phyloP scores from a whole-genome alignment of 139 green algal species.

The Astrephomene gubernaculifera region DNA sequence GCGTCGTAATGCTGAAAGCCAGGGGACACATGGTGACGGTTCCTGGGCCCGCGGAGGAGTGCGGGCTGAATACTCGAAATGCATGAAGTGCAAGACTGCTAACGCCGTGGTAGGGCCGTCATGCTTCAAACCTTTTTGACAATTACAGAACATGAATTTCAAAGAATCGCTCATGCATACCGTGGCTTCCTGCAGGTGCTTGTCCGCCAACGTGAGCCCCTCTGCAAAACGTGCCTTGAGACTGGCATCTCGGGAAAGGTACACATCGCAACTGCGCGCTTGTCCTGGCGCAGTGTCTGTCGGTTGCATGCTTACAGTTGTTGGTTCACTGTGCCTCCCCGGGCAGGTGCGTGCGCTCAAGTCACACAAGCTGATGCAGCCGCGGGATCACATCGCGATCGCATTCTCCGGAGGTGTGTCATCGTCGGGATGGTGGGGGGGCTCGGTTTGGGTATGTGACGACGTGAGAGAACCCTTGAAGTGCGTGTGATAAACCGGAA shows the following conservation, averaged over 20 bases:
- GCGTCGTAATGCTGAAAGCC: neutral
- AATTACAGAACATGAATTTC: too few species aligned
- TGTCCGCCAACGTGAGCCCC: constrained; percentile 63
- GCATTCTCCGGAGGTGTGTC: constrained; percentile 71
- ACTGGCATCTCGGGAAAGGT: constrained; percentile 52
- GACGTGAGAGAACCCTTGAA: too few species aligned
- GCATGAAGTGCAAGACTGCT: constrained; percentile 54
- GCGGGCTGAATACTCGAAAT: neutral
- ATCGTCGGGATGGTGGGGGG: too few species aligned
- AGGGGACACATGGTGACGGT: neutral
- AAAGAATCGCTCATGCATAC: too few species aligned
- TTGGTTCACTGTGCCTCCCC: too few species aligned
- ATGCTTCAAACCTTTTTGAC: too few species aligned
- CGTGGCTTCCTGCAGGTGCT: constrained; percentile 60
- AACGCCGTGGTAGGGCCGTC: constrained; percentile 46
- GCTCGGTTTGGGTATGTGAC: too few species aligned
- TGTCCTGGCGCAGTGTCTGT: too few species aligned
- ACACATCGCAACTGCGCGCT: too few species aligned
- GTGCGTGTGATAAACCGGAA: too few species aligned
- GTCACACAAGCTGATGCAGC: constrained; percentile 48
- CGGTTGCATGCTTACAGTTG: too few species aligned
- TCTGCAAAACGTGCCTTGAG: constrained; percentile 72
- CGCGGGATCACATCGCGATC: constrained; percentile 62
- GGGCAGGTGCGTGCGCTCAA: constrained; percentile 63
- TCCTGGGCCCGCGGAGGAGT: neutral